Evolutionary conservation across 2,329 filamentous ascomycete genomes (phyloP).

Genomic region (Fusarium nisikadoi): DNA sequence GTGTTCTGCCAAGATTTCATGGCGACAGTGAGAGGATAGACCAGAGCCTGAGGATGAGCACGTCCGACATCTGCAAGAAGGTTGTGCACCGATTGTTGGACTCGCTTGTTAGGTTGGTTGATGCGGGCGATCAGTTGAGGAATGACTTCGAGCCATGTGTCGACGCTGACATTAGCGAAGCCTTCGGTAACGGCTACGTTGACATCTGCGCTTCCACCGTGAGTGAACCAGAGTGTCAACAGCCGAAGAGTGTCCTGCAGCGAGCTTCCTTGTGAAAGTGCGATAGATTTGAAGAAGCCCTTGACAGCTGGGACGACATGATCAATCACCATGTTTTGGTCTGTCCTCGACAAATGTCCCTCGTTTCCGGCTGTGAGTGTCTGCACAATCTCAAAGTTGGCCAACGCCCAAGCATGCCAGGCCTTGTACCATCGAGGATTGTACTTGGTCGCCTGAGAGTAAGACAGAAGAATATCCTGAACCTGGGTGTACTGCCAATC

Average conservation of each 20-base stretch:
- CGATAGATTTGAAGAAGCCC: slow-evolving; percentile 98
- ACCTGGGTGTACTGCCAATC: slow-evolving; percentile 91
- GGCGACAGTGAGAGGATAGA: slow-evolving; percentile 96
- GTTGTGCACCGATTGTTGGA: slow-evolving; percentile 91
- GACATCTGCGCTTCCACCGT: slow-evolving; percentile 89
- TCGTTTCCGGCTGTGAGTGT: slow-evolving; percentile 76
- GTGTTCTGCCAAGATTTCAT: slow-evolving; percentile 92
- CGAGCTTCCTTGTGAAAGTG: slow-evolving; percentile 89
- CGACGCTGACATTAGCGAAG: slow-evolving; percentile 90
- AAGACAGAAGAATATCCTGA: slow-evolving; percentile 89
- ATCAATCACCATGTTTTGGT: slow-evolving; percentile 77
- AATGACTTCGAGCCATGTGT: slow-evolving; percentile 98
- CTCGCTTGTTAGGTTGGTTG: slow-evolving; percentile 90
- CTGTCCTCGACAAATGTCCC: slow-evolving; percentile 56
- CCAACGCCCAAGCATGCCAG: slow-evolving; percentile 98
- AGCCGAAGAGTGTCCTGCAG: slow-evolving; percentile 94
- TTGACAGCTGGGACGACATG: slow-evolving; percentile 95
- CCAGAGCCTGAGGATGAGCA: slow-evolving; percentile 92
- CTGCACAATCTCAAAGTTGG: slow-evolving; percentile 98
- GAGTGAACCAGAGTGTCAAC: slow-evolving; percentile 94
- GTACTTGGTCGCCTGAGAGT: slow-evolving; percentile 90
- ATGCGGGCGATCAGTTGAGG: slow-evolving; percentile 97
- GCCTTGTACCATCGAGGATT: slow-evolving; percentile 98
- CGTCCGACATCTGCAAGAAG: slow-evolving; percentile 92
- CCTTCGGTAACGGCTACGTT: slow-evolving; percentile 90